Evolutionary conservation across 83 land plant species (phyloP).

Genomic region (Picea engelmannii): DNA sequence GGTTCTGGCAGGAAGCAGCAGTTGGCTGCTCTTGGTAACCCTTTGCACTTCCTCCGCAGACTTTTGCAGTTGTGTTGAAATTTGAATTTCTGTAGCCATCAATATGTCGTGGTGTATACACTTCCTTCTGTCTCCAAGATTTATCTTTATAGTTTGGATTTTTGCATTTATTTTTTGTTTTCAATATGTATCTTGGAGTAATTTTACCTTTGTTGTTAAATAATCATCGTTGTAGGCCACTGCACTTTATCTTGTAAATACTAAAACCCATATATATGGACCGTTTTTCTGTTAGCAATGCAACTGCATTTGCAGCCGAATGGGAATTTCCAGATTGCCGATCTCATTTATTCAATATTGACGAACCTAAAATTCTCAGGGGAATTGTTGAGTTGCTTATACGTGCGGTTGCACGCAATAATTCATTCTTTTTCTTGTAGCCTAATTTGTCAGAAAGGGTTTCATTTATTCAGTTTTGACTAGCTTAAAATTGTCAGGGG

Average conservation of each 20-base stretch:
- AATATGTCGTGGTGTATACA: not conserved
- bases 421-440: not conserved
- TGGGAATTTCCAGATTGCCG: not conserved
- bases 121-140: not conserved
- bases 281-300: not conserved
- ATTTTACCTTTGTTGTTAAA: not conserved
- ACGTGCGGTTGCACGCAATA: not conserved
- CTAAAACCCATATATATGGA: not conserved
- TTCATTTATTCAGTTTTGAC: too few relatives aligned
- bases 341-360: not conserved
- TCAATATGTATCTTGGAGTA: not conserved
- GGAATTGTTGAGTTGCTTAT: not conserved
- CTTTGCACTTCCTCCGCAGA: too few relatives aligned
- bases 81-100: not conserved
- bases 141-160: not conserved
- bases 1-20: conserved; percentile 71
- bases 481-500: not conserved
- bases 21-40: conserved; percentile 45
- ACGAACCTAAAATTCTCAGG: not conserved
- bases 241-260: not conserved
- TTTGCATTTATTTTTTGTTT: not conserved
- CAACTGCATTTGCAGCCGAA: not conserved
- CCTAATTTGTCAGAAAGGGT: not conserved
- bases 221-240: not conserved
- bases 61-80: not conserved